phyloP scores from a whole-genome alignment of 139 green algal genomes.

The Coccomyxa sp. region DNA sequence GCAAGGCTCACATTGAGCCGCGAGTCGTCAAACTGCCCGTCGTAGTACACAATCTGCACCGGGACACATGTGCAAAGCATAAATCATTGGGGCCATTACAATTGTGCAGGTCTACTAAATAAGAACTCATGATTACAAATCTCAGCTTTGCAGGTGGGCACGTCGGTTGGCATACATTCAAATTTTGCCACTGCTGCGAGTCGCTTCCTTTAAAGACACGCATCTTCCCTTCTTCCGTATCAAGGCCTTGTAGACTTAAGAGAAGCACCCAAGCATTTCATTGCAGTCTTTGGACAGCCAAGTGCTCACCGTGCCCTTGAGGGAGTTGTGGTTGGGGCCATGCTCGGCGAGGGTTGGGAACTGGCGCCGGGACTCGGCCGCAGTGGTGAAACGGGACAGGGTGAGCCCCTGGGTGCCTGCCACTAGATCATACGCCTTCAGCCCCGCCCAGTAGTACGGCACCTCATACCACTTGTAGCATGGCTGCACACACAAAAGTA shows the following conservation, averaged over 20 bases:
- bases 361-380: conserved; percentile 47
- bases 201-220: no score
- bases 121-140: no score
- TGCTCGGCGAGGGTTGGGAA: conserved; percentile 75
- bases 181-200: no score
- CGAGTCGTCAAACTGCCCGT: conserved; percentile 97
- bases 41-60: conserved; percentile 87
- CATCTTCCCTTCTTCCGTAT: no score
- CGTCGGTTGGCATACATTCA: no score
- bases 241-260: no score
- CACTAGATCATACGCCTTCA: conserved; percentile 94
- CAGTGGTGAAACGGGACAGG: conserved; percentile 67
- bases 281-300: background rate
- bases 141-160: no score
- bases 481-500: conserved; percentile 47
- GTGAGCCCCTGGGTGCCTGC: conserved; percentile 72
- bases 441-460: conserved; percentile 93
- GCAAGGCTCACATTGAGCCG: conserved; percentile 83
- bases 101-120: background rate
- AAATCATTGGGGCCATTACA: background rate
- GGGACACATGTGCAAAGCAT: background rate
- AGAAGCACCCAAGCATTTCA: no score
- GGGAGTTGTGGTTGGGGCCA: conserved; percentile 33
- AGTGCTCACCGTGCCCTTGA: conserved; percentile 72
- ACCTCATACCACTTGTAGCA: conserved; percentile 98